Conservation (phyloP, 2,329 filamentous ascomycete genomes). For the Paraconiothyrium sp. region DNA sequence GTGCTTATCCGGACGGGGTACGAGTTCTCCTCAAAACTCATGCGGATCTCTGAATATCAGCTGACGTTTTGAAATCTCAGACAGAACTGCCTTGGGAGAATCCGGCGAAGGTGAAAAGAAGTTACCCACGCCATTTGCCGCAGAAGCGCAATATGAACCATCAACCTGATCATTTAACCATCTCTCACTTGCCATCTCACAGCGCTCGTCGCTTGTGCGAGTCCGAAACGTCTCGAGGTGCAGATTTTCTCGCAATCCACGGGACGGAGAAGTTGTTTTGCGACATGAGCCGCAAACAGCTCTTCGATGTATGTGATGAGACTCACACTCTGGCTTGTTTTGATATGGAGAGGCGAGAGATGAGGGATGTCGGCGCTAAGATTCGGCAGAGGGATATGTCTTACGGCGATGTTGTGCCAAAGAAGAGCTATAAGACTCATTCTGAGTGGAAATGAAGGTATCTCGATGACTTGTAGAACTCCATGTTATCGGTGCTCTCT, state of each 20-base stretch:
- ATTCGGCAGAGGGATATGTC: neutral
- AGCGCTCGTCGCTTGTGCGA: constrained; percentile 6
- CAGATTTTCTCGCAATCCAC: neutral
- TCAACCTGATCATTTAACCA: neutral
- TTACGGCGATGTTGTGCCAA: neutral
- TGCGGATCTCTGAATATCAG: neutral
- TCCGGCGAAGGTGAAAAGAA: neutral
- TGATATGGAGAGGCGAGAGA: neutral
- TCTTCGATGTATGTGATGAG: constrained; percentile 3
- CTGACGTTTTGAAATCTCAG: neutral
- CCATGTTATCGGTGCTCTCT: no score
- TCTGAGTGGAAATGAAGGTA: constrained; percentile 1
- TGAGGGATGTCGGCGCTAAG: constrained; percentile 1
- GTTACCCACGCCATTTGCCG: neutral
- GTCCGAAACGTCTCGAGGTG: constrained; percentile 1
- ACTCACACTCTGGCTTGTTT: constrained; percentile 1
- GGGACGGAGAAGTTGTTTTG: constrained; percentile 2
- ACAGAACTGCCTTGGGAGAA: no score
- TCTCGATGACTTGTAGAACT: neutral
- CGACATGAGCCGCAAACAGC: neutral
- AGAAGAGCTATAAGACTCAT: constrained; percentile 4
- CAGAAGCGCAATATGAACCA: constrained; percentile 3
- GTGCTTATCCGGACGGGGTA: constrained; percentile 5
- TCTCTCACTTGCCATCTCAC: neutral
- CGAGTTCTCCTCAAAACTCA: neutral